phyloP scores from a whole-genome alignment of 1,139 yeast genomes.

The Sugiyamaella grinbergsii region DNA sequence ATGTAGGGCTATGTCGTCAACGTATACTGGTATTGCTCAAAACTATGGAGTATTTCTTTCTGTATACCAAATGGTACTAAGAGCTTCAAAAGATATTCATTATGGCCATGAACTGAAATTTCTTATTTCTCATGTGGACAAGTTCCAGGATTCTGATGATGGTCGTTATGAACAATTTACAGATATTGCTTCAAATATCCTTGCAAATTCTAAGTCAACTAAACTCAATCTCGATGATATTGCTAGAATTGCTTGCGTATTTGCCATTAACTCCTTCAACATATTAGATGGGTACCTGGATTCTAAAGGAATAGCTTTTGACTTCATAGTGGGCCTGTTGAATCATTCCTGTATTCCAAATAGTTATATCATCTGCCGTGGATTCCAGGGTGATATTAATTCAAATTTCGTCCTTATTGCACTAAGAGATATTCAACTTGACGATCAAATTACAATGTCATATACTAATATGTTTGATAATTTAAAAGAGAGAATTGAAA shows the following conservation, averaged over 20 bases:
- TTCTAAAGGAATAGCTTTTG: conserved; percentile 21
- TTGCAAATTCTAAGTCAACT: neutral
- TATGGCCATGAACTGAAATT: conserved; percentile 5
- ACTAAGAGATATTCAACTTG: conserved; percentile 8
- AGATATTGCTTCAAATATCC: conserved; percentile 1
- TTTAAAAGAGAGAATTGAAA: conserved; percentile 7
- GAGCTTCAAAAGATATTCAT: conserved; percentile 3
- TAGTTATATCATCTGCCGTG: conserved; percentile 15
- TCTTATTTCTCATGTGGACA: conserved; percentile 17
- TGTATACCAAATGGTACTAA: conserved; percentile 8
- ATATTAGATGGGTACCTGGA: conserved; percentile 19
- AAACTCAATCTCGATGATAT: conserved; percentile 3
- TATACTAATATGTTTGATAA: conserved; percentile 18
- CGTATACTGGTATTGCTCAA: neutral
- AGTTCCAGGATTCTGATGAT: conserved; percentile 9
- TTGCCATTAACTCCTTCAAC: conserved; percentile 22
- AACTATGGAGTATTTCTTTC: conserved; percentile 5
- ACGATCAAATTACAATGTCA: conserved; percentile 19
- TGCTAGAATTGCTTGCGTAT: conserved; percentile 17
- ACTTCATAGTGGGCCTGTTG: conserved; percentile 19
- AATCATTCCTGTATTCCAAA: conserved; percentile 24
- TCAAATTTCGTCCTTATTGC: conserved; percentile 18
- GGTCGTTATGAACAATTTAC: conserved; percentile 17
- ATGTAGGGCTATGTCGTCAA: conserved; percentile 6
- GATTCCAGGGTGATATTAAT: neutral